Evolutionary conservation across 1,284 basidiomycete species (phyloP).

Genomic region (Rhodotorula glutinis): DNA sequence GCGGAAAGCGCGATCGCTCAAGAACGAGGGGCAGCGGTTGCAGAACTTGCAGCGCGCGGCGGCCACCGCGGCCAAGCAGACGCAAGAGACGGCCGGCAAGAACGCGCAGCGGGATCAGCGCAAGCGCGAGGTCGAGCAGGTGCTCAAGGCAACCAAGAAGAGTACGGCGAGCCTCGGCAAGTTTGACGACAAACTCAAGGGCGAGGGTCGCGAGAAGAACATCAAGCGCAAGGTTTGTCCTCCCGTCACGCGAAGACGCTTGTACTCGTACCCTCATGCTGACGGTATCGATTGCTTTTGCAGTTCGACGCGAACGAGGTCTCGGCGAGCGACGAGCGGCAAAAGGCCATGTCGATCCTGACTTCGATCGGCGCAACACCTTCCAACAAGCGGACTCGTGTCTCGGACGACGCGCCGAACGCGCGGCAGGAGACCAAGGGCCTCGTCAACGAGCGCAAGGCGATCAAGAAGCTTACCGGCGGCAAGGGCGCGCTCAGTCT

Average conservation of each 20-base stretch:
- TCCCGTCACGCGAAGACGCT: not conserved
- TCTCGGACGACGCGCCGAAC: constrained; percentile 47
- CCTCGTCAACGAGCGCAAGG: constrained; percentile 79
- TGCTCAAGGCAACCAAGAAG: constrained; percentile 70
- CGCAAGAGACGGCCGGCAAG: constrained; percentile 15
- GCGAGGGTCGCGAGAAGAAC: constrained; percentile 82
- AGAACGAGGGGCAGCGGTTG: constrained; percentile 79
- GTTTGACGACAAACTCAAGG: constrained; percentile 80
- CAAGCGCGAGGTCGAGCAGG: constrained; percentile 71
- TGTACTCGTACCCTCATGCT: not conserved
- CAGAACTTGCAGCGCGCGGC: constrained; percentile 70
- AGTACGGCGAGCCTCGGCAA: constrained; percentile 89
- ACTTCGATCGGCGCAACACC: constrained; percentile 69
- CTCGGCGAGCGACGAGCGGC: constrained; percentile 65
- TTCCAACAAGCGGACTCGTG: constrained; percentile 58
- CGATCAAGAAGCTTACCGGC: constrained; percentile 54
- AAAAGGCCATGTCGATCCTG: constrained; percentile 68
- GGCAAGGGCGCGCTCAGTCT: constrained; percentile 31
- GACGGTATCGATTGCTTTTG: not conserved
- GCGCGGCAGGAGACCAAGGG: constrained; percentile 51
- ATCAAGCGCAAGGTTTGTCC: constrained; percentile 81
- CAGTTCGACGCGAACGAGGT: constrained; percentile 79
- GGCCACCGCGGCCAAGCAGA: constrained; percentile 39
- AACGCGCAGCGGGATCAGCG: constrained; percentile 54
- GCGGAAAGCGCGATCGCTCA: constrained; percentile 73